Evolutionary conservation across 805 yeast genomes (phyloP), one percentile per base, ranked within the genome.

Genomic region (Wickerhamiella kurtzmanii): DNA sequence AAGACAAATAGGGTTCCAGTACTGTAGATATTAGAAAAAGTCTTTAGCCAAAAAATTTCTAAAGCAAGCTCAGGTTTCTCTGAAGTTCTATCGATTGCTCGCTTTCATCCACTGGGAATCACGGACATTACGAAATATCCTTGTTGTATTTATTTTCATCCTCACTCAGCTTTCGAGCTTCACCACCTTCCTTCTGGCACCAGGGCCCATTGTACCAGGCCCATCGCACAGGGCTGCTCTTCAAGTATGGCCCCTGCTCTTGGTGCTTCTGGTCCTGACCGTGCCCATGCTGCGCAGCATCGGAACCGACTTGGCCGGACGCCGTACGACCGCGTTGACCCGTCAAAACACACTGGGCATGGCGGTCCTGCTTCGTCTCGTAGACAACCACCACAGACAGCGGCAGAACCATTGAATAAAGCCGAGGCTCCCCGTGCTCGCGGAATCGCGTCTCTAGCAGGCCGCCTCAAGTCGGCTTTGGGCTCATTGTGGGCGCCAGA

Each of bases 401-500:
- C 32, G 9, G 32, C 32, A 25, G 32, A 25, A 25, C 32, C 32
- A 11, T n/a, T n/a, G n/a, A n/a, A n/a, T n/a, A n/a, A n/a, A n/a
- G n/a, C n/a, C n/a, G n/a, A n/a, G n/a, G n/a, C n/a, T n/a, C n/a
- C n/a, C n/a, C n/a, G n/a, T n/a, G 32, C 32, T 6, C 32, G 32
- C 9, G 32, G 17, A 5, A 5, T 36, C 38, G 38, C 19, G 19
- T 36, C 38, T 5, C 19, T 36, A 5, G 19, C 38, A 5, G 19
- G 19, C 8, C 38, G 38, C 13, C 38, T 36, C 19, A n/a, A 18
- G 19, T 36, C 38, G 38, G 38, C 38, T 36, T 17, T 36, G 8
- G 38, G 38, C 17, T 36, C 38, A 8, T 15, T 36, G 38, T 36
- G 38, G 38, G 38, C 38, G 6, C 38, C 38, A 32, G 35, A 32